phyloP scores from a whole-genome alignment of 2,329 filamentous ascomycete species.

The Sarocladium kiliense region DNA sequence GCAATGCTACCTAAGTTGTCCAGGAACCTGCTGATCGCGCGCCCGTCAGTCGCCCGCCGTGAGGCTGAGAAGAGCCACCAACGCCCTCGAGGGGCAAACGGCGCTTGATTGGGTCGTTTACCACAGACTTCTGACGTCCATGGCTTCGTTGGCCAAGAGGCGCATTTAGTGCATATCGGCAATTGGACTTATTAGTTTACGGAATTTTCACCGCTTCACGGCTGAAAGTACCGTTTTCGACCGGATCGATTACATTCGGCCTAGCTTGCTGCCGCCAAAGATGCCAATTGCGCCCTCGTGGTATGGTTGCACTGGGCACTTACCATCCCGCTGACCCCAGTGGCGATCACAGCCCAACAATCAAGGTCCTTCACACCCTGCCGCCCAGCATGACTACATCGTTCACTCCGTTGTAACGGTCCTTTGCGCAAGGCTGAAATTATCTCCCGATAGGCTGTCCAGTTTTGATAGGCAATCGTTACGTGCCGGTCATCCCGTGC shows the following conservation, averaged over 20 bases:
- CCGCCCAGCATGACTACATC: background rate
- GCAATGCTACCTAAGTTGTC: constrained; percentile 3
- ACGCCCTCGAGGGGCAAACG: background rate
- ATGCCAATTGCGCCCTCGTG: background rate
- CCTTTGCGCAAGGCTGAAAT: background rate
- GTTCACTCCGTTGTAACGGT: background rate
- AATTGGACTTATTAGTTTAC: background rate
- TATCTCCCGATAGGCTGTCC: background rate
- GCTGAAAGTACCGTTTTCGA: background rate
- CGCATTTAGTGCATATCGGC: background rate
- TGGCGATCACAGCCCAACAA: background rate
- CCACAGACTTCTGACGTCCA: background rate
- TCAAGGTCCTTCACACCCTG: too few species aligned
- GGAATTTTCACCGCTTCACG: background rate
- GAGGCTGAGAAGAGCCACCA: constrained; percentile 8
- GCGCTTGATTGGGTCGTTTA: background rate
- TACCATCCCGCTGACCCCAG: background rate
- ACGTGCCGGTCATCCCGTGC: background rate
- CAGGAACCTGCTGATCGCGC: constrained; percentile 1
- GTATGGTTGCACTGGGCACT: background rate
- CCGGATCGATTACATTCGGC: background rate
- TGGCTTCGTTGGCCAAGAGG: constrained; percentile 1
- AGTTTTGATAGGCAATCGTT: background rate
- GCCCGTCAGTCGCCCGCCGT: background rate
- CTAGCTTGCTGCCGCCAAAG: background rate